Percentiles rank a stretch among this genome's conserved stretches.
phyloP scores from a whole-genome alignment of 2,329 filamentous ascomycete species.

The Septoria petroselini region DNA sequence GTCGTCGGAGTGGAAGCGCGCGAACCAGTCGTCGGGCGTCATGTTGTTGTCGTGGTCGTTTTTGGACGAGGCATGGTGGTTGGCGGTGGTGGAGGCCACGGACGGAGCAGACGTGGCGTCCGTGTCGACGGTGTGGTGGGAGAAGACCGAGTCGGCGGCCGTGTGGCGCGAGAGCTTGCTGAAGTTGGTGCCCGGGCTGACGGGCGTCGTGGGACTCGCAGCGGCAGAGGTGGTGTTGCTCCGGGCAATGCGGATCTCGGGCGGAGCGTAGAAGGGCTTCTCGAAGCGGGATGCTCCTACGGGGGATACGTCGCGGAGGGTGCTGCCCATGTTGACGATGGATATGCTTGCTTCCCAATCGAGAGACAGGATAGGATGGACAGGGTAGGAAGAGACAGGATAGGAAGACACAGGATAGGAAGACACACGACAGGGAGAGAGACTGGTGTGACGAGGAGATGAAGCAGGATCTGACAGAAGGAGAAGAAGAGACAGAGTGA shows the following conservation, averaged over 20 bases:
- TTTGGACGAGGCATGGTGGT: neutral
- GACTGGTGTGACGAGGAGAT: neutral
- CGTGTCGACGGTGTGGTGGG: slow-evolving; percentile 20
- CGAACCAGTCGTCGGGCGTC: slow-evolving; percentile 37
- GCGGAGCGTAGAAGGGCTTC: slow-evolving; percentile 26
- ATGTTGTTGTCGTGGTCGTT: slow-evolving; percentile 4
- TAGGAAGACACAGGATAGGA: neutral
- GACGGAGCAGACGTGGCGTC: slow-evolving; percentile 18
- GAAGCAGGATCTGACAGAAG: neutral
- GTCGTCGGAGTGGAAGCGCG: slow-evolving; percentile 35
- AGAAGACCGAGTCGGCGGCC: slow-evolving; percentile 20
- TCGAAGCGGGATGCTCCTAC: slow-evolving; percentile 36
- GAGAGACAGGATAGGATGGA: too few relatives aligned
- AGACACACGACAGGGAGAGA: too few relatives aligned
- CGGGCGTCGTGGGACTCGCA: slow-evolving; percentile 23
- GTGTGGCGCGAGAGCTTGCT: slow-evolving; percentile 17
- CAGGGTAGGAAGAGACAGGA: neutral
- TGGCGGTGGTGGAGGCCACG: neutral
- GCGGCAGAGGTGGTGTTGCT: slow-evolving; percentile 15
- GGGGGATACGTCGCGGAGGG: slow-evolving; percentile 28
- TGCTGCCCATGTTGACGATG: slow-evolving; percentile 12
- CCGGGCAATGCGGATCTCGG: slow-evolving; percentile 5
- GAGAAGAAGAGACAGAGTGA: neutral
- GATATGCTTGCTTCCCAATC: too few relatives aligned
- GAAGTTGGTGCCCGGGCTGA: slow-evolving; percentile 16